A percentile compares a stretch with the other conserved stretches of the same genome.
phyloP scores from a whole-genome alignment of 2,329 filamentous ascomycete genomes.

The Hypoxylon sp. region DNA sequence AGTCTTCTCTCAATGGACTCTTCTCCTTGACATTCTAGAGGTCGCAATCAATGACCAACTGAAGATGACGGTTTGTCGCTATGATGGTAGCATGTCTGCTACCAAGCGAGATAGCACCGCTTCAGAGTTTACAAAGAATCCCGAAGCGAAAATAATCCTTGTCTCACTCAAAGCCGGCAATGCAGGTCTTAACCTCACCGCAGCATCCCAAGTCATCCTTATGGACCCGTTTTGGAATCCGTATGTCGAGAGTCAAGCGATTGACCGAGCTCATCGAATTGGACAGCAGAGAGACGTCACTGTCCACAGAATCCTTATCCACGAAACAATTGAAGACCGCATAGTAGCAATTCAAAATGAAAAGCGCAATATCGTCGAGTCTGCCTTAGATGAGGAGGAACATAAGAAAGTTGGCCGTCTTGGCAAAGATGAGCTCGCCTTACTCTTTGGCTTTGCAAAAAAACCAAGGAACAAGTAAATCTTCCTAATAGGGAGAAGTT shows the following conservation, averaged over 20 bases:
- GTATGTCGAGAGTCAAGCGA: slow-evolving; percentile 91
- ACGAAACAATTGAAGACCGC: slow-evolving; percentile 87
- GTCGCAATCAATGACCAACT: slow-evolving; percentile 73
- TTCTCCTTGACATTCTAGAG: slow-evolving; percentile 82
- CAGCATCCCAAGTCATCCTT: slow-evolving; percentile 88
- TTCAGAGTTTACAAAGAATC: slow-evolving; percentile 73
- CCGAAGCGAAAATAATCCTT: slow-evolving; percentile 77
- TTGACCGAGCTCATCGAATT: slow-evolving; percentile 90
- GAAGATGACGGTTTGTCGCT: slow-evolving; percentile 74
- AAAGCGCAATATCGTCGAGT: slow-evolving; percentile 83
- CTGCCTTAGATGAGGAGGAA: slow-evolving; percentile 83
- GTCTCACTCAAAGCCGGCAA: slow-evolving; percentile 86
- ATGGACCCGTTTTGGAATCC: slow-evolving; percentile 97
- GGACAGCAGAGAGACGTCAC: slow-evolving; percentile 81
- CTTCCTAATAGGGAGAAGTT: neutral
- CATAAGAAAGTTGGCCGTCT: slow-evolving; percentile 77
- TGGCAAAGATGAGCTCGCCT: slow-evolving; percentile 76
- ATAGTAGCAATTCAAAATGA: slow-evolving; percentile 84
- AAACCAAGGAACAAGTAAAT: neutral
- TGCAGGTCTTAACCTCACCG: slow-evolving; percentile 87
- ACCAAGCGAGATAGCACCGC: slow-evolving; percentile 77
- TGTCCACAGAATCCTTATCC: slow-evolving; percentile 84
- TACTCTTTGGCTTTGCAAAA: slow-evolving; percentile 71
- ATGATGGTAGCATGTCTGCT: slow-evolving; percentile 82
- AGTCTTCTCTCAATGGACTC: slow-evolving; percentile 86